phyloP scores from a whole-genome alignment of 2,329 filamentous ascomycete genomes.

The Aspergillus phoenicis region DNA sequence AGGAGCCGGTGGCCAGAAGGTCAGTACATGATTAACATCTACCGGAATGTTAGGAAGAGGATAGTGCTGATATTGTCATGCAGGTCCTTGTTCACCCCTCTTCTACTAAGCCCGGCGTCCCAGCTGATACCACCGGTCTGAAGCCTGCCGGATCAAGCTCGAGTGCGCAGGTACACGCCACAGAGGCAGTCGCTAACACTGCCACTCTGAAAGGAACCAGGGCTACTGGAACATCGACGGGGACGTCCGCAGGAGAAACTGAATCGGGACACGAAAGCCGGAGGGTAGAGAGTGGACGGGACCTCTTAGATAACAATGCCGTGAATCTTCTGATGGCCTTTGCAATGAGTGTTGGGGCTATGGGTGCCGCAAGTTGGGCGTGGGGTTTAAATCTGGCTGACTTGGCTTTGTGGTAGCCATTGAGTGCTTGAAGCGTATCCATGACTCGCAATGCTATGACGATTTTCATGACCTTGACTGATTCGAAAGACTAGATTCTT shows the following conservation, averaged over 20 bases:
- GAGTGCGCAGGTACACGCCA: constrained; percentile 28
- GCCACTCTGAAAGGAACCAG: constrained; percentile 28
- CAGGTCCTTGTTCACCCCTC: constrained; percentile 43
- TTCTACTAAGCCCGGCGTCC: constrained; percentile 27
- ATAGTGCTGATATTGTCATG: background rate
- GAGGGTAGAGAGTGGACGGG: constrained; percentile 65
- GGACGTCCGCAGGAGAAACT: constrained; percentile 14
- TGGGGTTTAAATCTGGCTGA: constrained; percentile 32
- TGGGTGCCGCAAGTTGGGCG: constrained; percentile 55
- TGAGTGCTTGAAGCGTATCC: background rate
- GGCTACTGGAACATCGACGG: constrained; percentile 19
- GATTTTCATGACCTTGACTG: background rate
- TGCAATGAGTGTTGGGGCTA: constrained; percentile 75
- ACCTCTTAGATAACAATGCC: constrained; percentile 90
- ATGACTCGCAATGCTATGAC: background rate
- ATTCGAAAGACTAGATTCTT: background rate
- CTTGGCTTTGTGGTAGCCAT: background rate
- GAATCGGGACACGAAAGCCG: constrained; percentile 58
- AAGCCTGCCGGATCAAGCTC: constrained; percentile 20
- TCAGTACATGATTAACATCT: constrained; percentile 32
- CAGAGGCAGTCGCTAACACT: constrained; percentile 34
- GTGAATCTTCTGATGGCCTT: constrained; percentile 93
- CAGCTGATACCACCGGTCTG: constrained; percentile 14
- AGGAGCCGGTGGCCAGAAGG: constrained; percentile 71
- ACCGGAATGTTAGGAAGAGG: background rate